Percentiles rank a stretch among this genome's conserved stretches.
Evolutionary conservation across 2,329 filamentous ascomycete genomes (phyloP).

Genomic region (Pseudocercospora fijiensis): DNA sequence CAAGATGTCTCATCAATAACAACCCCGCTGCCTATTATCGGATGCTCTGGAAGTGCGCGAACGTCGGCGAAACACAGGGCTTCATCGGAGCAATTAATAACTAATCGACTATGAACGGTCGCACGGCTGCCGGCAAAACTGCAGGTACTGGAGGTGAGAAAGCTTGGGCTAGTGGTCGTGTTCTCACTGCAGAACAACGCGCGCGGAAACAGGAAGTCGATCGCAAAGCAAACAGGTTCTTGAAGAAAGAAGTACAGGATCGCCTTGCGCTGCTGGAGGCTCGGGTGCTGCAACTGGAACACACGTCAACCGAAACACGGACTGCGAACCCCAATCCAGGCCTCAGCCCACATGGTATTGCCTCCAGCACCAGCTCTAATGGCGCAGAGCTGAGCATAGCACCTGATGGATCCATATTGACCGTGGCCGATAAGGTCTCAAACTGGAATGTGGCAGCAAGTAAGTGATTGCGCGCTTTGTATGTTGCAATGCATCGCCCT

Average conservation of each 20-base stretch:
- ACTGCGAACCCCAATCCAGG: background rate
- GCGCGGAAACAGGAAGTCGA: conserved; percentile 29
- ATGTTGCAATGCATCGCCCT: background rate
- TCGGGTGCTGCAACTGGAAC: conserved; percentile 23
- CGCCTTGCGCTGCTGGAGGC: conserved; percentile 26
- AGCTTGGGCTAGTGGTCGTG: conserved; percentile 28
- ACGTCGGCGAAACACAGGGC: background rate
- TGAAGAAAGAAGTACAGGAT: conserved; percentile 31
- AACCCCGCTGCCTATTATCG: background rate
- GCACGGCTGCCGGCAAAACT: conserved; percentile 21
- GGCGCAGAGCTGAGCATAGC: background rate
- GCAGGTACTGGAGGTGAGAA: conserved; percentile 24
- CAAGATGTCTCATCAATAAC: background rate
- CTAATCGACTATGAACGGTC: conserved; percentile 25
- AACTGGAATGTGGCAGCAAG: conserved; percentile 1
- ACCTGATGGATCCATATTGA: conserved; percentile 1
- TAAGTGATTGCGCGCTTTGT: background rate
- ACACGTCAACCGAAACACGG: background rate
- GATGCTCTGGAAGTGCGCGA: background rate
- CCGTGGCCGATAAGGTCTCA: conserved; percentile 3
- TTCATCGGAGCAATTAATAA: background rate
- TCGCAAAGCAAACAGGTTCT: conserved; percentile 28
- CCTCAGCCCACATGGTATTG: background rate
- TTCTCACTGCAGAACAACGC: conserved; percentile 28
- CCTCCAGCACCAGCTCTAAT: background rate